Percentiles rank a stretch among this genome's conserved stretches.
phyloP scores from a whole-genome alignment of 2,329 filamentous ascomycete genomes.

The Pyricularia sp. region DNA sequence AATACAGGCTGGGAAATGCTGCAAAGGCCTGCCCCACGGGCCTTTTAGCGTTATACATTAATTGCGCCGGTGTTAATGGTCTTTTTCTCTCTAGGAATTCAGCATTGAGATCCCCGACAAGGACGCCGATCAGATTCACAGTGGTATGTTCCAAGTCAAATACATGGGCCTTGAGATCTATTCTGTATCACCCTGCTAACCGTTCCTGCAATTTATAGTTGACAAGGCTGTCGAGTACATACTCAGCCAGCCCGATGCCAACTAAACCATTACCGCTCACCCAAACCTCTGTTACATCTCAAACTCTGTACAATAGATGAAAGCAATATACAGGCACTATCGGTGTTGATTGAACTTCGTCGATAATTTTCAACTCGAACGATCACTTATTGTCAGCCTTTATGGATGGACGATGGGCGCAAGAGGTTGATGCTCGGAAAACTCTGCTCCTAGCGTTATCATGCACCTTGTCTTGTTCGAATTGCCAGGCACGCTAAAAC shows the following conservation, averaged over 20 bases:
- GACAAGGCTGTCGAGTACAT: slow-evolving; percentile 95
- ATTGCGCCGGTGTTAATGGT: not conserved
- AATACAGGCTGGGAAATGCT: not conserved
- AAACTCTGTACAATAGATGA: slow-evolving; percentile 10
- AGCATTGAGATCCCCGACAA: slow-evolving; percentile 98
- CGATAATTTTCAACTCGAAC: not conserved
- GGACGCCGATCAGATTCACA: slow-evolving; percentile 90
- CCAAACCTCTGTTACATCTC: slow-evolving; percentile 4
- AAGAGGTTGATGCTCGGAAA: not conserved
- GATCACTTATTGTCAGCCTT: not conserved
- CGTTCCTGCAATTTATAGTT: slow-evolving; percentile 41
- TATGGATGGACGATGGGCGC: not conserved
- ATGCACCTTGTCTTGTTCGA: not conserved
- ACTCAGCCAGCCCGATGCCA: slow-evolving; percentile 82
- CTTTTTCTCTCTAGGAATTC: slow-evolving; percentile 36
- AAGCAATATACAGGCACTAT: slow-evolving; percentile 5
- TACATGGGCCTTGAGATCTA: too few relatives aligned
- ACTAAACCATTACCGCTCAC: slow-evolving; percentile 29
- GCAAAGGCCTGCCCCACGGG: not conserved
- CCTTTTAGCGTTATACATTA: slow-evolving; percentile 8
- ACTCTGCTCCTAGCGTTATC: not conserved
- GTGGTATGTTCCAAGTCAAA: slow-evolving; percentile 51
- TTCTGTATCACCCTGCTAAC: not conserved
- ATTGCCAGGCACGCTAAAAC: not conserved
- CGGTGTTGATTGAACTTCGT: not conserved